Conservation (phyloP, 2,329 filamentous ascomycete genomes). For the Phyllosticta capitalensis region DNA sequence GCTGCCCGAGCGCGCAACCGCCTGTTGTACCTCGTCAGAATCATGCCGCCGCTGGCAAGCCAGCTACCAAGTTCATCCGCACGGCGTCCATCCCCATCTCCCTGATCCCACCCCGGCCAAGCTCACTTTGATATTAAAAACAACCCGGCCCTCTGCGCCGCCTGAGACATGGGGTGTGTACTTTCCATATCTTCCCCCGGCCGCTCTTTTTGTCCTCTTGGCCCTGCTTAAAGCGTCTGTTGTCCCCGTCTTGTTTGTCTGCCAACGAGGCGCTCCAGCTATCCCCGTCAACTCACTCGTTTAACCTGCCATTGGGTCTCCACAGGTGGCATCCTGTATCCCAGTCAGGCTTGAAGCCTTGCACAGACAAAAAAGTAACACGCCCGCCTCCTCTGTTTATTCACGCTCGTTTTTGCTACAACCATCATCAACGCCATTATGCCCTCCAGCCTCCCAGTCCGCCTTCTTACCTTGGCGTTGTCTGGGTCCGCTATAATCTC, state of each 20-base stretch:
- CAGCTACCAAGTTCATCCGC: not conserved
- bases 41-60: conserved; percentile 7
- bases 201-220: not conserved
- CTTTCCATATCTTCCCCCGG: not conserved
- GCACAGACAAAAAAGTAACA: not conserved
- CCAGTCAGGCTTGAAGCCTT: not conserved
- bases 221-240: not conserved
- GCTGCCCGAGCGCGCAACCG: not conserved
- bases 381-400: conserved; percentile 13
- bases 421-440: not conserved
- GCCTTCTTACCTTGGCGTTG: conserved; percentile 4
- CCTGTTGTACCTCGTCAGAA: conserved; percentile 7
- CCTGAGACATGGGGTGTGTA: not conserved
- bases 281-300: not conserved
- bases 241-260: not conserved
- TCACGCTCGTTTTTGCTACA: not conserved
- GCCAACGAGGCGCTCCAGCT: not conserved
- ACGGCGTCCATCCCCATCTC: not conserved
- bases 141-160: not conserved
- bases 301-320: not conserved
- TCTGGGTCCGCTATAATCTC: conserved; percentile 2
- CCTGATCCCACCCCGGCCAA: conserved; percentile 2
- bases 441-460: not conserved
- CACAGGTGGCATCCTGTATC: not conserved
- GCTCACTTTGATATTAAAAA: conserved; percentile 3